Conservation (phyloP, 495 filamentous ascomycete species). For the Ramalina peruviana region DNA sequence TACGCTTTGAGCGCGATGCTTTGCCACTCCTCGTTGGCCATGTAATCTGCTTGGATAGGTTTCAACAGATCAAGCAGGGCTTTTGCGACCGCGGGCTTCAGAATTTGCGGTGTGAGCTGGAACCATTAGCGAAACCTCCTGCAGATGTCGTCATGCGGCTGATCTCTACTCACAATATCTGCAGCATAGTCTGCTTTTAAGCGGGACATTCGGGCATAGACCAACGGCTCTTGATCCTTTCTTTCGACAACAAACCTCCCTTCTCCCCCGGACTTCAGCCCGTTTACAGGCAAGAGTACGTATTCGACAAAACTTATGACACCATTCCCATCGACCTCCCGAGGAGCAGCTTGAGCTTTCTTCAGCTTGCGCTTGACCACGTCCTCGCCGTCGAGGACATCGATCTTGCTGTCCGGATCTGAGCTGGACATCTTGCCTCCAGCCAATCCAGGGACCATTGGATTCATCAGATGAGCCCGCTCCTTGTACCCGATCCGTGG, state of each 20-base stretch:
- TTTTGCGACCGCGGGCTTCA: constrained; percentile 63
- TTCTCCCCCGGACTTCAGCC: constrained; percentile 32
- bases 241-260: constrained; percentile 43
- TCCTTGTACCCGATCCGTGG: constrained; percentile 56
- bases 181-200: constrained; percentile 65
- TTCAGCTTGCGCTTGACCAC: constrained; percentile 62
- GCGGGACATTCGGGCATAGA: constrained; percentile 58
- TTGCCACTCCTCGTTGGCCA: constrained; percentile 64
- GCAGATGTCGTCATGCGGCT: neutral
- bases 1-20: constrained; percentile 70
- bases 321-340: constrained; percentile 71
- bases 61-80: constrained; percentile 57
- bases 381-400: constrained; percentile 68
- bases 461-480: constrained; percentile 75
- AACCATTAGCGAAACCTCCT: neutral
- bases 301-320: constrained; percentile 70
- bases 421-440: constrained; percentile 68
- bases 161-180: constrained; percentile 51
- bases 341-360: constrained; percentile 65
- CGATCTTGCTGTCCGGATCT: constrained; percentile 70
- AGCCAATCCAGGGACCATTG: constrained; percentile 74
- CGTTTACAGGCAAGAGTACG: constrained; percentile 60
- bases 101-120: constrained; percentile 67
- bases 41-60: constrained; percentile 60
- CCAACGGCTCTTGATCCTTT: constrained; percentile 55